phyloP scores from a whole-genome alignment of 306 rosid species.

The Canavalia gladiata region DNA sequence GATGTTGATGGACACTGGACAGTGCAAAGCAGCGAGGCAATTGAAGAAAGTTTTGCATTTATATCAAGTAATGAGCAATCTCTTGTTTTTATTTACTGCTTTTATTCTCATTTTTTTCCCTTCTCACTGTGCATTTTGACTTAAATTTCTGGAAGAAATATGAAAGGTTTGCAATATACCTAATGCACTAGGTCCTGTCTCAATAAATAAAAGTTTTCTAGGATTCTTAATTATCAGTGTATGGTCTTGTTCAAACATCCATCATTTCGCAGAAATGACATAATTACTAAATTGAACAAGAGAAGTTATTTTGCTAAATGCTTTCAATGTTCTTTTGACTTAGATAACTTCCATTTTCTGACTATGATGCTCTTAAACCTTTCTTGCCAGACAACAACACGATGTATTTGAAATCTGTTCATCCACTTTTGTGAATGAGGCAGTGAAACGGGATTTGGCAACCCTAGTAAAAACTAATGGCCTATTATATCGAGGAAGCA shows the following conservation, averaged over 20 bases:
- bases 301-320: not conserved
- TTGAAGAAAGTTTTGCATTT: too few species aligned
- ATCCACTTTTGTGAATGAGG: not conserved
- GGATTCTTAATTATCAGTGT: not conserved
- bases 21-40: too few species aligned
- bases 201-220: not conserved
- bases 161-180: not conserved
- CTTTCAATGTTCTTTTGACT: conserved; percentile 30
- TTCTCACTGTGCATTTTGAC: not conserved
- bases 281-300: conserved; percentile 6
- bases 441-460: not conserved
- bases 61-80: too few species aligned
- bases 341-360: not conserved
- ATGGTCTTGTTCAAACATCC: not conserved
- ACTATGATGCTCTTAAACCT: conserved; percentile 11
- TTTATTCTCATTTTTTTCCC: not conserved
- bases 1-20: too few species aligned
- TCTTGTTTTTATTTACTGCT: too few species aligned
- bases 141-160: not conserved
- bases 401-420: not conserved
- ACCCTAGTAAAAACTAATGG: not conserved
- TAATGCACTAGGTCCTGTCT: not conserved
- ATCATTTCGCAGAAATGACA: conserved; percentile 1
- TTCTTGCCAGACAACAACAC: conserved; percentile 22
- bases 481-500: not conserved